Evolutionary conservation across 129 eudicot genomes (phyloP).

Genomic region (Artemisia annua): DNA sequence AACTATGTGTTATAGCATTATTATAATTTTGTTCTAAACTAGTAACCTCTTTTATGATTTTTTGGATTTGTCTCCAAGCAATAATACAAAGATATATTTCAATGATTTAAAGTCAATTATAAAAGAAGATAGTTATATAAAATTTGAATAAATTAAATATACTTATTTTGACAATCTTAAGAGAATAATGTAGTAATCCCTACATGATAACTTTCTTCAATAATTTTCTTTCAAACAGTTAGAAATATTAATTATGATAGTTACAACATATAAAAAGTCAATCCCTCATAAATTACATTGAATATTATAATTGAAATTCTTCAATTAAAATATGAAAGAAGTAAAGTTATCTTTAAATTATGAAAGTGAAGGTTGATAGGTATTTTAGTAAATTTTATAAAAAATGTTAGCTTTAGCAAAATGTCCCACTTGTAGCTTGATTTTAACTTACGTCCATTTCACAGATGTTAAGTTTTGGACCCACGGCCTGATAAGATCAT

Average conservation of each 20-base stretch:
- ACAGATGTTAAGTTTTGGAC: constrained; percentile 28
- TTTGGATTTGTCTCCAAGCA: too few species aligned
- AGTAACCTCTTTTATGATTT: too few species aligned
- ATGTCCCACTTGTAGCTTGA: constrained; percentile 22
- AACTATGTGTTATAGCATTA: too few species aligned
- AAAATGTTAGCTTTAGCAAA: background rate
- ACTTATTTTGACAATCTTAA: too few species aligned
- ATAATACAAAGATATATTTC: too few species aligned
- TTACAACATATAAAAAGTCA: constrained; percentile 22
- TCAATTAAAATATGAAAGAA: background rate
- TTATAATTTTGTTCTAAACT: too few species aligned
- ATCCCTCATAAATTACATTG: constrained; percentile 13
- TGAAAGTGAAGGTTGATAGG: constrained; percentile 26
- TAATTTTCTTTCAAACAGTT: background rate
- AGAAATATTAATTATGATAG: background rate
- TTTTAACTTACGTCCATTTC: constrained; percentile 30
- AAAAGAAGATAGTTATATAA: too few species aligned
- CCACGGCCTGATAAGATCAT: constrained; percentile 30
- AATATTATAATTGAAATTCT: background rate
- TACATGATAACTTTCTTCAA: background rate
- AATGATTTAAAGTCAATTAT: too few species aligned
- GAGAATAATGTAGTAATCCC: too few species aligned
- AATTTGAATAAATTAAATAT: too few species aligned
- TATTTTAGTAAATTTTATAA: background rate
- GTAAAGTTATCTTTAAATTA: constrained; percentile 14